A percentile compares a stretch with the other conserved stretches of the same genome.
Conservation (phyloP, 768 basidiomycete genomes). For the Hericium erinaceus region DNA sequence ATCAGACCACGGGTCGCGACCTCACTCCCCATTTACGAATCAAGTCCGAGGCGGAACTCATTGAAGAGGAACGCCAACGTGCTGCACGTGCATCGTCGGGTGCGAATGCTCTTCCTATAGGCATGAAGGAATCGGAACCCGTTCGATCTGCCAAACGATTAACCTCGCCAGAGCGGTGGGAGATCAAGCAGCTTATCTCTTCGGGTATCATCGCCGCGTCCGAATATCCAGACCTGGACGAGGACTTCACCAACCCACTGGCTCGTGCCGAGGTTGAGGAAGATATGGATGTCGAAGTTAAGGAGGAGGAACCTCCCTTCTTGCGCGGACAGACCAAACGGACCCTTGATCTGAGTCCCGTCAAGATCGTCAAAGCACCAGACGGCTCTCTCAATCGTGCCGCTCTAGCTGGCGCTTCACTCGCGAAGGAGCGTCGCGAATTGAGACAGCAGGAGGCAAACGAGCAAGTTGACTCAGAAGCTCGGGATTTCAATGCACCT, state of each 20-base stretch:
- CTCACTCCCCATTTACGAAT: constrained; percentile 92
- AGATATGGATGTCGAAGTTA: constrained; percentile 93
- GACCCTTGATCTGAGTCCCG: constrained; percentile 90
- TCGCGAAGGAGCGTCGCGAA: constrained; percentile 93
- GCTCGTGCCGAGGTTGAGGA: constrained; percentile 87
- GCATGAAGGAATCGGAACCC: constrained; percentile 41
- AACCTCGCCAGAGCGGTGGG: constrained; percentile 97
- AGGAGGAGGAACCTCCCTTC: constrained; percentile 95
- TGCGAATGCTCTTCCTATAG: constrained; percentile 79
- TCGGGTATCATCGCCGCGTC: constrained; percentile 88
- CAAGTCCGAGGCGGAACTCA: constrained; percentile 86
- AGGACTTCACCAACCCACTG: constrained; percentile 69
- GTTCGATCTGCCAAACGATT: constrained; percentile 80
- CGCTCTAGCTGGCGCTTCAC: constrained; percentile 84
- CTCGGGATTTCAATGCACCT: constrained; percentile 89
- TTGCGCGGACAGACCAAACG: constrained; percentile 93
- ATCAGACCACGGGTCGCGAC: constrained; percentile 83
- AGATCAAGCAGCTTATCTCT: constrained; percentile 97
- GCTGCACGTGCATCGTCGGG: constrained; percentile 66
- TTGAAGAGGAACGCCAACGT: constrained; percentile 61
- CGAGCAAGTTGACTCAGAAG: constrained; percentile 88
- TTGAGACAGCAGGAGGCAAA: constrained; percentile 90
- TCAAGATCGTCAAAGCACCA: constrained; percentile 97
- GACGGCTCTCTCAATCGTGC: constrained; percentile 96
- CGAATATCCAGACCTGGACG: constrained; percentile 90